Percentiles rank a stretch among this genome's conserved stretches.
Evolutionary conservation across 352 stramenopile genomes (phyloP).

Genomic region (Phytophthora vignae): DNA sequence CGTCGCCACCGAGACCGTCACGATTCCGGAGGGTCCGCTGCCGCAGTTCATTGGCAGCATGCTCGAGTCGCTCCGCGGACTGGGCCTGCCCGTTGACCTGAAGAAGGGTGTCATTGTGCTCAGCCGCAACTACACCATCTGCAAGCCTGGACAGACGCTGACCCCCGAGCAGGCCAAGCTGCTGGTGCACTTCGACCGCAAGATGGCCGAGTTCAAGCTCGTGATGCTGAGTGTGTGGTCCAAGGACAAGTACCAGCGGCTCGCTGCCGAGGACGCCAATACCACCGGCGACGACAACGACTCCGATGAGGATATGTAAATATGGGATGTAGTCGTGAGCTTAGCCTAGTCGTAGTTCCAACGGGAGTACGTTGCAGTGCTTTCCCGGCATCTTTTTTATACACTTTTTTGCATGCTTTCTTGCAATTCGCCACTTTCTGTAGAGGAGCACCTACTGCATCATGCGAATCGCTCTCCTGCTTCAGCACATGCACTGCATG

Average conservation of each 20-base stretch:
- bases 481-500: too few relatives aligned
- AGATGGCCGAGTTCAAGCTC: constrained; percentile 90
- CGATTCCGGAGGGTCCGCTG: constrained; percentile 89
- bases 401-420: constrained; percentile 33
- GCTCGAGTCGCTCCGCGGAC: constrained; percentile 96
- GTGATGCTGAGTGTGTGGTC: constrained; percentile 80
- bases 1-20: constrained; percentile 90
- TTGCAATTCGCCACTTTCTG: too few relatives aligned
- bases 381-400: constrained; percentile 24
- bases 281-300: constrained; percentile 49
- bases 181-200: constrained; percentile 92
- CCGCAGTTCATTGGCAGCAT: constrained; percentile 96
- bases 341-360: constrained; percentile 13
- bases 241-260: constrained; percentile 79
- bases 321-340: constrained; percentile 29
- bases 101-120: constrained; percentile 96
- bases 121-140: constrained; percentile 93
- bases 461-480: too few relatives aligned
- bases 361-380: constrained; percentile 6
- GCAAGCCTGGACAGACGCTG: constrained; percentile 94
- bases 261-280: constrained; percentile 54
- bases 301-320: constrained; percentile 67
- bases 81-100: constrained; percentile 96
- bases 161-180: constrained; percentile 97
- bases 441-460: too few relatives aligned